These are phyloP conservation scores for Leucaena leucocephala DNA, from an alignment of 306 rosid species.

Conservation along the genomic window DNA sequence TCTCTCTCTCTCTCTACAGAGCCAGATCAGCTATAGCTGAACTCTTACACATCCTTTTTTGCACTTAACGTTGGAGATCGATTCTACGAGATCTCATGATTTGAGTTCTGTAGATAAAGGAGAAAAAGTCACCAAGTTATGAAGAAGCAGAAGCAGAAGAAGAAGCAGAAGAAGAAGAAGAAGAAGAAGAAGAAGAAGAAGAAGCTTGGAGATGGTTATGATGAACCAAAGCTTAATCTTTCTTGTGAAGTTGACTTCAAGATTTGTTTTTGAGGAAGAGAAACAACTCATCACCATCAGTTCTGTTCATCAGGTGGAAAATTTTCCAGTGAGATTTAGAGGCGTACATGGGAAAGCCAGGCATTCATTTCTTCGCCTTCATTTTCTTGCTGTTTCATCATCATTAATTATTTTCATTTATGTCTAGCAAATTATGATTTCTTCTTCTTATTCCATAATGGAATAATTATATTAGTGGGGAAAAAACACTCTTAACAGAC, in stretches of 20 bases:
- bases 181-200: background rate
- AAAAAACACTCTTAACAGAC: constrained; percentile 23
- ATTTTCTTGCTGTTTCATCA: constrained; percentile 11
- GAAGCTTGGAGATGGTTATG: background rate
- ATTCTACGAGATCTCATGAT: background rate
- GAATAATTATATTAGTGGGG: constrained; percentile 32
- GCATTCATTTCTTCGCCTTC: constrained; percentile 60
- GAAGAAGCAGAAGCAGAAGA: constrained; percentile 43
- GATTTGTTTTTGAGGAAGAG: constrained; percentile 32
- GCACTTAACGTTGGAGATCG: background rate
- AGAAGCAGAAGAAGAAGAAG: constrained; percentile 33
- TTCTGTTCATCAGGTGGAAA: constrained; percentile 45
- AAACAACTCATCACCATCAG: background rate
- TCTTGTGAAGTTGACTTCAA: constrained; percentile 22
- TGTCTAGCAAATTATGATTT: constrained; percentile 7
- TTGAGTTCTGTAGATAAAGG: constrained; percentile 13
- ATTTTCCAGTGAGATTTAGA: constrained; percentile 44
- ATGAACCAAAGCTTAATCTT: constrained; percentile 20
- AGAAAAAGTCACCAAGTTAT: constrained; percentile 33
- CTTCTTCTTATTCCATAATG: background rate
- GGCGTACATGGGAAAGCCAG: constrained; percentile 99
- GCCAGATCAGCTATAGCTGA: background rate
- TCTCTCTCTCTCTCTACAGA: constrained; percentile 26
- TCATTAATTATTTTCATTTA: background rate
- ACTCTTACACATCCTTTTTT: no score